phyloP scores from a whole-genome alignment of 768 basidiomycete species.

The Serendipita indica region DNA sequence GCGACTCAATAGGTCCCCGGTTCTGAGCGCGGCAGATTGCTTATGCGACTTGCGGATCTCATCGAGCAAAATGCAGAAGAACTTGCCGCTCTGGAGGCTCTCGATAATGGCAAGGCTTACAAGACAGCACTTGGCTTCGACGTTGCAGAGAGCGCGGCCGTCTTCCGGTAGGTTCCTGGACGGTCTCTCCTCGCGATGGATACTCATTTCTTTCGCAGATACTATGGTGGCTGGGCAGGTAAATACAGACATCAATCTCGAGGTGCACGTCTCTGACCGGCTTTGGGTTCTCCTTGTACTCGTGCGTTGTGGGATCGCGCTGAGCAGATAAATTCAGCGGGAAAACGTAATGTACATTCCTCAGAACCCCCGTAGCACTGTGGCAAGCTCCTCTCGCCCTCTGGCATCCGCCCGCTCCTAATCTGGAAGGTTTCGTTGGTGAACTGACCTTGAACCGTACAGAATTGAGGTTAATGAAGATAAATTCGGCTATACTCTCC shows the following conservation, averaged over 20 bases:
- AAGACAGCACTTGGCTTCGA: conserved; percentile 51
- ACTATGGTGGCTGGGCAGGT: conserved; percentile 94
- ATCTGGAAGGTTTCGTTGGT: no score
- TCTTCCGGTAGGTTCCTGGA: conserved; percentile 33
- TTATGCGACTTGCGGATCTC: conserved; percentile 79
- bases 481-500: conserved; percentile 74
- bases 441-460: no score
- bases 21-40: conserved; percentile 59
- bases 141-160: conserved; percentile 62
- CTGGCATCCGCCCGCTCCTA: no score
- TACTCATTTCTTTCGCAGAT: conserved; percentile 25
- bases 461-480: conserved; percentile 46
- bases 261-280: no score
- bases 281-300: no score
- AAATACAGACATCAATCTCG: conserved; percentile 69
- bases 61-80: conserved; percentile 73
- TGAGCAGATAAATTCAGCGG: conserved; percentile 87
- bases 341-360: no score
- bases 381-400: conserved; percentile 29
- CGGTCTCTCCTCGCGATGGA: conserved; percentile 11
- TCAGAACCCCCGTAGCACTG: no score
- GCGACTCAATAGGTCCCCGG: conserved; percentile 38
- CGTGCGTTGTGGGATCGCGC: no score
- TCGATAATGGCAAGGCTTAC: conserved; percentile 90
- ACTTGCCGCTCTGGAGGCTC: conserved; percentile 67